These are phyloP conservation scores for Naganishia sp. DNA, from an alignment of 1,284 basidiomycete genomes.

Conservation along the genomic window DNA sequence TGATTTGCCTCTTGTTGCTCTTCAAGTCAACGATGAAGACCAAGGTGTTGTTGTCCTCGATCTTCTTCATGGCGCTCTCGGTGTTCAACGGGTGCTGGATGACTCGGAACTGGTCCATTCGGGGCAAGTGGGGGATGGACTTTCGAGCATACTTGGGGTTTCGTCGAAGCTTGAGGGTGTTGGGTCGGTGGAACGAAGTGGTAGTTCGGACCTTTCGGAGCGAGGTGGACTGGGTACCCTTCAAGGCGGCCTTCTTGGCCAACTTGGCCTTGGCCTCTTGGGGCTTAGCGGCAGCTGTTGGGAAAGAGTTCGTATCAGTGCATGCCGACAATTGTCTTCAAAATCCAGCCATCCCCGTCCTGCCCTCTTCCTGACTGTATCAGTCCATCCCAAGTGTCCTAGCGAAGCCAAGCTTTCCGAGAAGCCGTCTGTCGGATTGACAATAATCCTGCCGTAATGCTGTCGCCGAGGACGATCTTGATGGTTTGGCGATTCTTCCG, in stretches of 20 bases:
- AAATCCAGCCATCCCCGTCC: background rate
- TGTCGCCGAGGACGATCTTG: background rate
- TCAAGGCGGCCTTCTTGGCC: slow-evolving; percentile 95
- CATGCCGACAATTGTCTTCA: background rate
- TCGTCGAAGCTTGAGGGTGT: slow-evolving; percentile 84
- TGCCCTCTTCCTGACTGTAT: background rate
- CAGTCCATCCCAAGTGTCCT: too few relatives aligned
- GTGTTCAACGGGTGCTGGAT: slow-evolving; percentile 73
- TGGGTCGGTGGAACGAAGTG: slow-evolving; percentile 94
- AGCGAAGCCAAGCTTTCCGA: background rate
- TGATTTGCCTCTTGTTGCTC: slow-evolving; percentile 98
- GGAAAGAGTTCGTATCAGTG: slow-evolving; percentile 7
- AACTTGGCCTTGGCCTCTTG: slow-evolving; percentile 80
- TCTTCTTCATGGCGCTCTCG: slow-evolving; percentile 73
- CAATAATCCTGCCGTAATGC: too few relatives aligned
- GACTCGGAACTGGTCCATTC: slow-evolving; percentile 96
- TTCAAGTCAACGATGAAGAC: slow-evolving; percentile 96
- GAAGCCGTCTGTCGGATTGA: background rate
- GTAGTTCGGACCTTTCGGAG: slow-evolving; percentile 81
- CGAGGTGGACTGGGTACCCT: slow-evolving; percentile 75
- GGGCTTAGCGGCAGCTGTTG: slow-evolving; percentile 35
- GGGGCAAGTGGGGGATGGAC: slow-evolving; percentile 86
- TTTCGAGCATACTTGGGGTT: slow-evolving; percentile 92
- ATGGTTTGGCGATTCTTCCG: background rate
- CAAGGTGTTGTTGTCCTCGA: slow-evolving; percentile 99